A percentile compares a stretch with the other conserved stretches of the same genome.
Evolutionary conservation across 495 filamentous ascomycete genomes (phyloP).

Genomic region (Hyaloscypha finlandica): DNA sequence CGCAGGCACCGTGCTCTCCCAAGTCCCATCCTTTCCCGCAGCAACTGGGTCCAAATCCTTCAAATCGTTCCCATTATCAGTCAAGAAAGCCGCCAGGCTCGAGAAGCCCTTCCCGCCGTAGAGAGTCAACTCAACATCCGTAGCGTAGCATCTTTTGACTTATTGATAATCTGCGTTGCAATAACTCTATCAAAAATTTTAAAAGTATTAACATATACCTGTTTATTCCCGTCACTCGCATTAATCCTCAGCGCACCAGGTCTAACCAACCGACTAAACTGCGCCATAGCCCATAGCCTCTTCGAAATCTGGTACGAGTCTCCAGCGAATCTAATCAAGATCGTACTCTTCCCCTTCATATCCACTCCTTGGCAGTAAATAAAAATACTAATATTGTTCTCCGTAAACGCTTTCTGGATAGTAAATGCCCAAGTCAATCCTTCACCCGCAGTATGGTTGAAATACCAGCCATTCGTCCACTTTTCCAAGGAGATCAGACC

Average conservation of each 20-base stretch:
- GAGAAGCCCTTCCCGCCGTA: not conserved
- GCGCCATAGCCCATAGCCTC: slow-evolving; percentile 1
- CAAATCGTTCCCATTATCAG: not conserved
- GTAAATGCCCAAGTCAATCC: slow-evolving; percentile 58
- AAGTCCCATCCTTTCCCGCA: not conserved
- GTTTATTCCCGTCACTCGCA: not conserved
- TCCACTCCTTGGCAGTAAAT: slow-evolving; percentile 54
- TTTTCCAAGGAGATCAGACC: slow-evolving; percentile 41
- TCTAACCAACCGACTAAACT: slow-evolving; percentile 3
- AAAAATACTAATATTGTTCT: slow-evolving; percentile 47
- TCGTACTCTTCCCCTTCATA: slow-evolving; percentile 15
- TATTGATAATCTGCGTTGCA: not conserved
- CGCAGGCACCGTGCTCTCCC: not conserved
- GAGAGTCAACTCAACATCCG: not conserved
- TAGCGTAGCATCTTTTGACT: not conserved
- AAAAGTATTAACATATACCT: slow-evolving; percentile 1
- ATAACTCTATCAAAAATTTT: slow-evolving; percentile 2
- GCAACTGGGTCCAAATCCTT: not conserved
- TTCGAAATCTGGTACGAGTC: slow-evolving; percentile 3
- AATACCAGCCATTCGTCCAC: slow-evolving; percentile 50
- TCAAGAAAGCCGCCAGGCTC: not conserved
- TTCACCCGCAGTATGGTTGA: slow-evolving; percentile 46
- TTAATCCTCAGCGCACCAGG: slow-evolving; percentile 4
- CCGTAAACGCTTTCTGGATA: slow-evolving; percentile 46
- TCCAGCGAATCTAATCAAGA: not conserved